These are phyloP conservation scores for Rhipidocladum racemiflorum DNA, from an alignment of 176 grass and related monocot species.

Conservation along the genomic window DNA sequence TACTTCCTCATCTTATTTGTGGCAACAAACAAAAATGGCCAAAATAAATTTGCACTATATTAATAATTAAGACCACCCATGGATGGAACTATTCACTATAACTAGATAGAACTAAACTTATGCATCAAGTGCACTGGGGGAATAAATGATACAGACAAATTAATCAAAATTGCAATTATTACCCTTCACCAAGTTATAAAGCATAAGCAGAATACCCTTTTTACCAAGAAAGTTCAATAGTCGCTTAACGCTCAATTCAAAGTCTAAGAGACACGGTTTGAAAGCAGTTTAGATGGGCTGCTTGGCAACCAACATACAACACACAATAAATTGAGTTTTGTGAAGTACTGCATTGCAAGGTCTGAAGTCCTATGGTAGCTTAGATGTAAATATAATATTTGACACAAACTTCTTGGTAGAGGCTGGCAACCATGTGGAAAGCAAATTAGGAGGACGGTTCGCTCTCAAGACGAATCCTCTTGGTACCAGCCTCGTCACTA, in stretches of 20 bases:
- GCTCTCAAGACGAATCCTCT: slow-evolving; percentile 80
- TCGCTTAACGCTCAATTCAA: slow-evolving; percentile 33
- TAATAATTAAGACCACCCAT: background rate
- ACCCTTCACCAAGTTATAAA: slow-evolving; percentile 13
- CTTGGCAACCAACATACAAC: slow-evolving; percentile 51
- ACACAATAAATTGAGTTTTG: slow-evolving; percentile 48
- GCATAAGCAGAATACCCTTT: slow-evolving; percentile 33
- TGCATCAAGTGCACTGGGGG: background rate
- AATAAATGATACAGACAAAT: slow-evolving; percentile 16
- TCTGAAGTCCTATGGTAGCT: slow-evolving; percentile 42
- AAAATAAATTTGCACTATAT: background rate
- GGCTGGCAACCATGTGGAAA: slow-evolving; percentile 15
- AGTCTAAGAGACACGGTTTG: slow-evolving; percentile 27
- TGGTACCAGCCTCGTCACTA: slow-evolving; percentile 56
- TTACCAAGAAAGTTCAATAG: slow-evolving; percentile 31
- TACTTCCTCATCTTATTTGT: background rate
- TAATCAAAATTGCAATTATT: slow-evolving; percentile 7
- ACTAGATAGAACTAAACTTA: background rate
- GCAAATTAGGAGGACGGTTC: slow-evolving; percentile 53
- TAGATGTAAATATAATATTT: slow-evolving; percentile 40
- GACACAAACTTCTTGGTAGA: slow-evolving; percentile 19
- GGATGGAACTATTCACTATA: background rate
- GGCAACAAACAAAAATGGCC: background rate
- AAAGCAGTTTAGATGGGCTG: slow-evolving; percentile 45
- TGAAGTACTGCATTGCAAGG: slow-evolving; percentile 48